These are phyloP conservation scores for Suillus cothurnatus DNA, from an alignment of 768 basidiomycete genomes.

Conservation along the genomic window DNA sequence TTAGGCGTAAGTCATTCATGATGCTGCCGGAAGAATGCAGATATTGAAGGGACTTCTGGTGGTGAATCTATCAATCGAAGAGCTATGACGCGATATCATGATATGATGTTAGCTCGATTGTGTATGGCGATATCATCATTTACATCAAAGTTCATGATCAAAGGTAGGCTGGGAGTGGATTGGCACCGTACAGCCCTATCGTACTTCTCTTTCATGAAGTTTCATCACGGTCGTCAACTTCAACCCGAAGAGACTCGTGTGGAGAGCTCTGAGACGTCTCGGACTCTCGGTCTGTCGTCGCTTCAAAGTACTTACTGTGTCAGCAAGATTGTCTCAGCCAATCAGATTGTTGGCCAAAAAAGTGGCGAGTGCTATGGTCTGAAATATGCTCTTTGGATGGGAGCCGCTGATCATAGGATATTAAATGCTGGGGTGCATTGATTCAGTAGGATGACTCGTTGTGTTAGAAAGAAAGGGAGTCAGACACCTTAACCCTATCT, in stretches of 20 bases:
- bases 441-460: not conserved
- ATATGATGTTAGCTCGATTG: not conserved
- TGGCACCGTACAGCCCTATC: not conserved
- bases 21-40: not conserved
- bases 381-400: not conserved
- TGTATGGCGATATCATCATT: not conserved
- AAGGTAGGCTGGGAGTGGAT: not conserved
- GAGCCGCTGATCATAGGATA: not conserved
- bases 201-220: not conserved
- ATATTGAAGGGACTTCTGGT: not conserved
- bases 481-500: not conserved
- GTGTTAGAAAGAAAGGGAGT: not conserved
- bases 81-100: not conserved
- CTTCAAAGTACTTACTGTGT: not conserved
- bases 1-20: not conserved
- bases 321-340: not conserved
- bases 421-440: not conserved
- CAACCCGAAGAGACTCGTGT: not conserved
- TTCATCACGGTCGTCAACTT: too few species aligned
- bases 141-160: not conserved
- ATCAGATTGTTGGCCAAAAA: not conserved
- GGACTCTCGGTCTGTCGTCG: too few species aligned
- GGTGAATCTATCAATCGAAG: not conserved
- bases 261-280: not conserved
- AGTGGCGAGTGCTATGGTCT: not conserved